Evolutionary conservation across 1,284 basidiomycete genomes (phyloP), one percentile per base, ranked within the genome.

Genomic region (Cryptococcus sp.): DNA sequence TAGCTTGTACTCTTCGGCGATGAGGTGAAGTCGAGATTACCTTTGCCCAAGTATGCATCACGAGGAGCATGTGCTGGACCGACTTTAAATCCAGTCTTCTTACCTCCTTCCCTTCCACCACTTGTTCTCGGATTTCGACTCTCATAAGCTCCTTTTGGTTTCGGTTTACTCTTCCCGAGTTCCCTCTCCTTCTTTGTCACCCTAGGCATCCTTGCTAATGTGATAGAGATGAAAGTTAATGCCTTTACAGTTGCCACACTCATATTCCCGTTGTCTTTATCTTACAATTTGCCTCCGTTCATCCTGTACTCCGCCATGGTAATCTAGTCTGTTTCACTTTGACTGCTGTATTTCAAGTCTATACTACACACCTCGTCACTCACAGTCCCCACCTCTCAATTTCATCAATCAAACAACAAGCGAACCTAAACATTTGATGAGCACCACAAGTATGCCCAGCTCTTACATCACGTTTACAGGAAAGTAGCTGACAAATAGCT

Each of bases 21-120:
- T 5, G 28, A 28, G 5, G 11, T 5, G 28, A 28, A 11, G 4
- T 5, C 4, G 7, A 9, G 60, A 66, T 50, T 42, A 74, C 74
- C 75, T 57, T 75, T 76, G n/a, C 75, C 75, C 13, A 77, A 63
- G 52, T 77, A 77, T 13, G 75, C 73, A 56, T 75, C 67, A 49
- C 64, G 67, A 7, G 66, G 59, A 1, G 72, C 73, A 54, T 70
- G 63, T 2, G 67, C 53, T 0, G 75, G 75, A 25, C 67, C 66
- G 31, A 74, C 72, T 40, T 71, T 61, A 64, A 77, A 77, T 21
- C 75, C 64, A 32, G 51, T 45, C 41, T 58, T 56, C 37, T 46
- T 22, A 28, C 51, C 49, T 28, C 36, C 36, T 14, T 21, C 40
- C 31, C 42, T 54, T 4, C 32, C 42, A 13, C 51, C 56, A 41